Conservation (phyloP, 805 yeast species). For the Hemisphaericaspora nanyangensis region DNA sequence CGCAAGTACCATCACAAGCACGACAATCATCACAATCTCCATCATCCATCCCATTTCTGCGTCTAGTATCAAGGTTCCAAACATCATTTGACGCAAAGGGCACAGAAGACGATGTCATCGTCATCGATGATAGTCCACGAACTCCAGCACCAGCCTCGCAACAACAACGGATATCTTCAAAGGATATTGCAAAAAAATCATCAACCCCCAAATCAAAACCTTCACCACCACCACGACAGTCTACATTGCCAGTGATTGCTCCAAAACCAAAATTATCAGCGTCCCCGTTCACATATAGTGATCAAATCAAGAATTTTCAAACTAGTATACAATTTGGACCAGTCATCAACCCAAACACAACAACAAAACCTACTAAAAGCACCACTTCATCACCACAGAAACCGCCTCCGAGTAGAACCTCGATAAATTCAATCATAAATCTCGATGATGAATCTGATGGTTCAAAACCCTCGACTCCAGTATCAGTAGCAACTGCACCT, state of each 20-base stretch:
- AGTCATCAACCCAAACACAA: conserved; percentile 1
- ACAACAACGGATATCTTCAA: not conserved
- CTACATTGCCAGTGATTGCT: conserved; percentile 13
- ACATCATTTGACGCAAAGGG: conserved; percentile 18
- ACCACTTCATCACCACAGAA: not conserved
- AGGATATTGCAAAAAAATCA: not conserved
- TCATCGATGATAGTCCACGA: conserved; percentile 1
- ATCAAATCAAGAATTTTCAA: conserved; percentile 30
- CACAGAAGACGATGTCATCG: conserved; percentile 6
- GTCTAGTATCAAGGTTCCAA: conserved; percentile 29
- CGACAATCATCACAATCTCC: not conserved
- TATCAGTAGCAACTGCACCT: conserved; percentile 4
- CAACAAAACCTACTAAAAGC: conserved; percentile 1
- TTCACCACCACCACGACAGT: not conserved
- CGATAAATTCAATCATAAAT: conserved; percentile 39
- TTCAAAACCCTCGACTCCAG: not conserved
- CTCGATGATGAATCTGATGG: conserved; percentile 25
- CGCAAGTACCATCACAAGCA: not conserved
- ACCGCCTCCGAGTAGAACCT: conserved; percentile 25
- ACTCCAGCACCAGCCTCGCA: conserved; percentile 4
- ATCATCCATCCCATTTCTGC: conserved; percentile 10
- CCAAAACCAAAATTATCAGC: conserved; percentile 11
- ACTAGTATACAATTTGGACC: conserved; percentile 21
- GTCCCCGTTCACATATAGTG: conserved; percentile 11
- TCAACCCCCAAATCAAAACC: conserved; percentile 8